phyloP scores from a whole-genome alignment of 345 rosid genomes.

The Citrus trifoliata region DNA sequence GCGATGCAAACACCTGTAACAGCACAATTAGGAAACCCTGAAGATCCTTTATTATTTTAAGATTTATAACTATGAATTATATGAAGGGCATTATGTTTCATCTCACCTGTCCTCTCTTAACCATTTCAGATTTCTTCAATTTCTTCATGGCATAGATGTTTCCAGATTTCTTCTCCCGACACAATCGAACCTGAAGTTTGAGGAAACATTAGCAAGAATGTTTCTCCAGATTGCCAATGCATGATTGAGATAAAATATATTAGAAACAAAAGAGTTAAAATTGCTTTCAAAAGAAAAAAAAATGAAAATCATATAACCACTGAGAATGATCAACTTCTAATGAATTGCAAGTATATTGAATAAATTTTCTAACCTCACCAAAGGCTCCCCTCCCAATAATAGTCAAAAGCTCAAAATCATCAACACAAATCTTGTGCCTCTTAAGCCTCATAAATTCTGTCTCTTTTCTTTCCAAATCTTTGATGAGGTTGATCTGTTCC shows the following conservation, averaged over 20 bases:
- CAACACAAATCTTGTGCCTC: slow-evolving; percentile 88
- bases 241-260: background rate
- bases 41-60: slow-evolving; percentile 5
- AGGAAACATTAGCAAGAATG: slow-evolving; percentile 9
- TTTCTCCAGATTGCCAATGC: slow-evolving; percentile 4
- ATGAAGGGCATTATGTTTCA: slow-evolving; percentile 10
- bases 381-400: slow-evolving; percentile 94
- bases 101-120: slow-evolving; percentile 90
- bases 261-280: background rate
- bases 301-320: background rate
- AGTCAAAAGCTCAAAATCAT: slow-evolving; percentile 89
- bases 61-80: slow-evolving; percentile 6
- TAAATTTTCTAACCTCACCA: slow-evolving; percentile 70
- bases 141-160: slow-evolving; percentile 98
- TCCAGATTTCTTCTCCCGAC: slow-evolving; percentile 95
- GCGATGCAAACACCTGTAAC: background rate
- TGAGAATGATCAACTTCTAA: slow-evolving; percentile 1
- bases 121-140: slow-evolving; percentile 98
- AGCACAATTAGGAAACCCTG: background rate
- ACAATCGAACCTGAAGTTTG: slow-evolving; percentile 68
- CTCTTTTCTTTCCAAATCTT: slow-evolving; percentile 92
- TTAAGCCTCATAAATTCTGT: slow-evolving; percentile 93
- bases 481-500: slow-evolving; percentile 82
- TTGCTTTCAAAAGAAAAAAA: background rate
- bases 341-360: background rate